Evolutionary conservation across 2,329 filamentous ascomycete genomes (phyloP).

Genomic region (Ilyonectria destructans): DNA sequence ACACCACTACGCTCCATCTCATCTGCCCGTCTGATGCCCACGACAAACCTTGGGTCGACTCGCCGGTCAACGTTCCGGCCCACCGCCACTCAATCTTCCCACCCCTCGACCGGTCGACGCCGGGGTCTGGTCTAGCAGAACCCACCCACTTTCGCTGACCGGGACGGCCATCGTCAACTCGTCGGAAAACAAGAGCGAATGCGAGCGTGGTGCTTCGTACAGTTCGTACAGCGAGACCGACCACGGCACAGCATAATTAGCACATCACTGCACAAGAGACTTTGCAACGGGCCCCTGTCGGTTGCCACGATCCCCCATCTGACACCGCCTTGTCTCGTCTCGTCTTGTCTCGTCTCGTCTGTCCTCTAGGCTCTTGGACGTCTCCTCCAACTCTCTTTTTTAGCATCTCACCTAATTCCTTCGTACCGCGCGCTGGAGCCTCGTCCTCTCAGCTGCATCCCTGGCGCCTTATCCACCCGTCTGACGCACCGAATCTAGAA

Average conservation of each 20-base stretch:
- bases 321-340: not conserved
- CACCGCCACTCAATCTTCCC: slow-evolving; percentile 21
- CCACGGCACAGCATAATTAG: not conserved
- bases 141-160: slow-evolving; percentile 4
- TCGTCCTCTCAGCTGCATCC: not conserved
- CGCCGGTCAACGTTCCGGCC: not conserved
- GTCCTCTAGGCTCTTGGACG: too few species aligned
- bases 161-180: too few species aligned
- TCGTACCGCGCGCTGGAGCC: not conserved
- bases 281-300: not conserved
- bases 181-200: too few species aligned
- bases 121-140: slow-evolving; percentile 11
- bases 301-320: not conserved
- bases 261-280: not conserved
- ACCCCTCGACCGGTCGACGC: not conserved
- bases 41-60: not conserved
- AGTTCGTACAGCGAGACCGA: too few species aligned
- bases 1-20: not conserved
- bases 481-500: slow-evolving; percentile 4
- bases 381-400: not conserved
- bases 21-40: not conserved
- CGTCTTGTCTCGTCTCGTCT: not conserved
- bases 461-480: slow-evolving; percentile 3
- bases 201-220: too few species aligned
- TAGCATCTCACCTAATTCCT: not conserved